Evolutionary conservation across 2,329 filamentous ascomycete genomes (phyloP).

Genomic region (Aspergillus fumigatiaffinis): DNA sequence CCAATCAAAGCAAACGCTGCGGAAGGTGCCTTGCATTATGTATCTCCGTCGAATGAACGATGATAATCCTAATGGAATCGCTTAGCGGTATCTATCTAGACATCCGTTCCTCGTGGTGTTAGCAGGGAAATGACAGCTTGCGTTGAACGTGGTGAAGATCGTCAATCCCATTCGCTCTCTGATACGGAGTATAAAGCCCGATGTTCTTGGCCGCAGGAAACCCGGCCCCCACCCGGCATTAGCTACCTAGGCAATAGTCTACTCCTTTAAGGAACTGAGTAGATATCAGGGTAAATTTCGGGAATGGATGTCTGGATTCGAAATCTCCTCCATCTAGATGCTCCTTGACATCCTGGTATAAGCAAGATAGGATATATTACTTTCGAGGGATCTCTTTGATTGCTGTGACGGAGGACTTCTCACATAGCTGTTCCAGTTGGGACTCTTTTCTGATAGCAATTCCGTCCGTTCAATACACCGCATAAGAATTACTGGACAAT

Average conservation of each 20-base stretch:
- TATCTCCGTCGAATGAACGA: background rate
- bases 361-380: no score
- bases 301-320: no score
- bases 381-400: no score
- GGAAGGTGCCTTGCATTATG: background rate
- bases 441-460: no score
- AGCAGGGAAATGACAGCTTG: background rate
- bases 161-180: constrained; percentile 5
- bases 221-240: background rate
- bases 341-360: no score
- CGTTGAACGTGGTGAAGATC: constrained; percentile 10
- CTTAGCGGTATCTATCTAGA: background rate
- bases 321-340: no score
- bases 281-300: no score
- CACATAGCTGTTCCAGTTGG: no score
- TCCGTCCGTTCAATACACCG: no score
- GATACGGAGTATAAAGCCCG: background rate
- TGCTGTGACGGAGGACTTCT: no score
- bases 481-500: no score
- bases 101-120: background rate
- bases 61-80: background rate
- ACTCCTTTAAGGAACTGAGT: background rate
- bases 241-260: background rate
- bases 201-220: background rate
- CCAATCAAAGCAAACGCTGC: background rate